phyloP scores from a whole-genome alignment of 495 filamentous ascomycete species.

The Talaromyces ruber region DNA sequence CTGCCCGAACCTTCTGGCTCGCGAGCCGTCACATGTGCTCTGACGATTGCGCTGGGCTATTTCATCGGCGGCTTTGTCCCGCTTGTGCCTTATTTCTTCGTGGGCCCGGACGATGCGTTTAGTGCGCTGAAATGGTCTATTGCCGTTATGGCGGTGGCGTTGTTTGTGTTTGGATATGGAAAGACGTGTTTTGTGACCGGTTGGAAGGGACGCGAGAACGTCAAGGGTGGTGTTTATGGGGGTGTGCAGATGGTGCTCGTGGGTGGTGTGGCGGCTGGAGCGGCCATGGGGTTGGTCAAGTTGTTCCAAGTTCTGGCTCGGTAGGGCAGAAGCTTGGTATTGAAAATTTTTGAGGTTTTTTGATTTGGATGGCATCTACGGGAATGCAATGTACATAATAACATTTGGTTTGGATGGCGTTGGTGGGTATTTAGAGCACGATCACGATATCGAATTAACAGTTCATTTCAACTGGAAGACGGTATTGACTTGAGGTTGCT shows the following conservation, averaged over 20 bases:
- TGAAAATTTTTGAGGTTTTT: not conserved
- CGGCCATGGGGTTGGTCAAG: constrained; percentile 58
- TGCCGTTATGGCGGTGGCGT: constrained; percentile 54
- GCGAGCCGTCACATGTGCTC: constrained; percentile 48
- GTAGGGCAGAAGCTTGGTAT: not conserved
- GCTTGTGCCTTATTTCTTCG: constrained; percentile 70
- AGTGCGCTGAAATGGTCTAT: constrained; percentile 61
- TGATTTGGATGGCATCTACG: not conserved
- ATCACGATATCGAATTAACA: not conserved
- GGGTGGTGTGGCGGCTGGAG: constrained; percentile 56
- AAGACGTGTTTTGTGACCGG: constrained; percentile 52
- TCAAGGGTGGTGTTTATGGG: constrained; percentile 31
- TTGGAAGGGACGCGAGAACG: constrained; percentile 26
- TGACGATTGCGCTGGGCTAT: constrained; percentile 64
- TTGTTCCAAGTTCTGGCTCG: constrained; percentile 36
- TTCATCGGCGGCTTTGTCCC: constrained; percentile 67
- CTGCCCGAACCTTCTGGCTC: constrained; percentile 40
- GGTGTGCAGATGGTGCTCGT: constrained; percentile 60
- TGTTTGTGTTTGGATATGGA: constrained; percentile 66
- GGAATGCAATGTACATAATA: not conserved
- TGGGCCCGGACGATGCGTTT: constrained; percentile 44
- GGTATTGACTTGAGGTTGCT: too few relatives aligned
- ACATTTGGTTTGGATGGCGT: not conserved
- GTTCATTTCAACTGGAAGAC: not conserved
- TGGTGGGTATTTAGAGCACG: not conserved